phyloP scores from a whole-genome alignment of 805 yeast species.

The Metschnikowia similis region DNA sequence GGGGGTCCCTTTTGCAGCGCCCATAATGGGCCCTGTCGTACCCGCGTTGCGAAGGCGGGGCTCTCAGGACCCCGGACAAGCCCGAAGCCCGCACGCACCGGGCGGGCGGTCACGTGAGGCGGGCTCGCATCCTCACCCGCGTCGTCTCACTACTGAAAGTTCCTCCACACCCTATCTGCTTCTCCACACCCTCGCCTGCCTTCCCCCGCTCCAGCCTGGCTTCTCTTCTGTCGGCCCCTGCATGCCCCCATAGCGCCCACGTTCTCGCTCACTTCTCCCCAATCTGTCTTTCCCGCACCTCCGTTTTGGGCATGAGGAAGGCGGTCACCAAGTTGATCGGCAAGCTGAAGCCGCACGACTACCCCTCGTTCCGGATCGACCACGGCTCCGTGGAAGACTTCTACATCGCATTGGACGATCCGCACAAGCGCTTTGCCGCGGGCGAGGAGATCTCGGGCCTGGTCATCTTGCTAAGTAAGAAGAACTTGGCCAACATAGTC shows the following conservation, averaged over 20 bases:
- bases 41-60: too few relatives aligned
- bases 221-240: neutral
- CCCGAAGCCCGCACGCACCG: too few relatives aligned
- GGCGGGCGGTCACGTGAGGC: too few relatives aligned
- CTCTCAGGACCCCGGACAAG: too few relatives aligned
- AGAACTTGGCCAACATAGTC: conserved; percentile 50
- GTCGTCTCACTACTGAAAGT: neutral
- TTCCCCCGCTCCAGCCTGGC: too few relatives aligned
- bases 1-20: too few relatives aligned
- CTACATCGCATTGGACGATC: conserved; percentile 65
- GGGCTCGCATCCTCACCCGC: neutral
- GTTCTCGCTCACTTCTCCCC: neutral
- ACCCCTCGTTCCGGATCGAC: conserved; percentile 26
- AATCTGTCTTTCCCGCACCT: neutral
- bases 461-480: conserved; percentile 51
- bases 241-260: neutral
- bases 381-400: conserved; percentile 53
- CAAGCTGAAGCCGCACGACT: conserved; percentile 10
- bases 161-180: neutral
- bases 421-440: conserved; percentile 75
- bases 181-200: too few relatives aligned
- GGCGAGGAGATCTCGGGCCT: conserved; percentile 72
- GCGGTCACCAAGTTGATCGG: conserved; percentile 45
- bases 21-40: too few relatives aligned
- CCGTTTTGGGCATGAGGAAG: conserved; percentile 37